Percentiles rank a stretch among this genome's conserved stretches.
Evolutionary conservation across 2,329 filamentous ascomycete species (phyloP).

Genomic region (Corinectria fuckeliana): DNA sequence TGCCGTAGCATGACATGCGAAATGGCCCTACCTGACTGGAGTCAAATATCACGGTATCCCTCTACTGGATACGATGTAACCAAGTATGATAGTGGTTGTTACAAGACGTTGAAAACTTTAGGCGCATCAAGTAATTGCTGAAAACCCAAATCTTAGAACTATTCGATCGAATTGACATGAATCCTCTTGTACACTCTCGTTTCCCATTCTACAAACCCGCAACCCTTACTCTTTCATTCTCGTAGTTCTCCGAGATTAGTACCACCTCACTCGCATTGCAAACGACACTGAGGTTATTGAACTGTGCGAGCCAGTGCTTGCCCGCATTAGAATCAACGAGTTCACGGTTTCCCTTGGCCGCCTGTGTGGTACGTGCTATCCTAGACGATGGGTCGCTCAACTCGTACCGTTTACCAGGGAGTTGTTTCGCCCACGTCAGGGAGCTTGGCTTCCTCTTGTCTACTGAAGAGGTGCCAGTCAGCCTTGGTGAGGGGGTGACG

Average conservation of each 20-base stretch:
- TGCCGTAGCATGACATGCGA: too few species aligned
- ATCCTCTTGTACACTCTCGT: too few species aligned
- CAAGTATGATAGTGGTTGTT: too few species aligned
- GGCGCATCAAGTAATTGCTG: too few species aligned
- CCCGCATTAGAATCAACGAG: slow-evolving; percentile 39
- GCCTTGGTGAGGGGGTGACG: slow-evolving; percentile 34
- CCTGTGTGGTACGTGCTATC: slow-evolving; percentile 32
- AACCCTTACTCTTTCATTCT: slow-evolving; percentile 8
- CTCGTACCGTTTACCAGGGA: slow-evolving; percentile 13
- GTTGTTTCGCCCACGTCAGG: slow-evolving; percentile 20
- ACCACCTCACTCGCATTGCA: slow-evolving; percentile 13
- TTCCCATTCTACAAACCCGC: too few species aligned
- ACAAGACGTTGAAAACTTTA: too few species aligned
- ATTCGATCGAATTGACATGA: too few species aligned
- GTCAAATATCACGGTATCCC: too few species aligned
- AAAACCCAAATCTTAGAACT: too few species aligned
- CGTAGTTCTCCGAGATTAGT: slow-evolving; percentile 15
- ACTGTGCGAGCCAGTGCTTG: slow-evolving; percentile 41
- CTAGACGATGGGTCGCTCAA: slow-evolving; percentile 24
- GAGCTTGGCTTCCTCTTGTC: background rate
- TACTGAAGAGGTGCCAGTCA: slow-evolving; percentile 35
- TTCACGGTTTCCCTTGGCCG: slow-evolving; percentile 30
- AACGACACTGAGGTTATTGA: slow-evolving; percentile 13
- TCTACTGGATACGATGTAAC: too few species aligned
- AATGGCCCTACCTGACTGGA: too few species aligned